Base-by-base conservation (phyloP, 2,329 filamentous ascomycete species). In the Arthrobotrys megalospora region DNA sequence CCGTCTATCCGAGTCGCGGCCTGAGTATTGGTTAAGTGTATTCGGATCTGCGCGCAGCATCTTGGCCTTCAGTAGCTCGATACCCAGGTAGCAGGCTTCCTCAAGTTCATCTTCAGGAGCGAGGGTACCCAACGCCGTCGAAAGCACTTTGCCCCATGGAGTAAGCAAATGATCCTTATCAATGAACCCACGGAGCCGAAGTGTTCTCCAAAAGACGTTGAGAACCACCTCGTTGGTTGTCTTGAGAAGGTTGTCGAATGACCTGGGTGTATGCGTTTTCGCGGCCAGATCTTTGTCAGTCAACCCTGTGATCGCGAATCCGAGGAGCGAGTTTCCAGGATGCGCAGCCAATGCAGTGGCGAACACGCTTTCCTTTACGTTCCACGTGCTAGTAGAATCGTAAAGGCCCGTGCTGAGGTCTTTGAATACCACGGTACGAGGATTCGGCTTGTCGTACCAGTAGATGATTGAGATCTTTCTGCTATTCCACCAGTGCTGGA, bases 141-240 rank as follows among this genome's bases (percentile, higher is more conserved):
- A 90, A 45, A 98, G 87, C 19, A 93, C 93, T 81, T 91, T 90
- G 14, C 95, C 96, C 93, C 94, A 97, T 7, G 87, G 85, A 7
- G 94, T 97, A 78, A 97, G 87, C 76, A 91, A 89, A 84, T 98
- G 95, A 58, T 89, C 87, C 63, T 90, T 88, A 81, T 96, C 90
- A 55, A 97, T 88, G 82, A 97, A 99, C 24, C 91, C 94, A 76
- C 94, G 90, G 60, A 98, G 87, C 83, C 97, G 93, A 21, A 99
- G 87, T 84, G 97, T 96, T 69, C 94, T 90, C 92, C 93, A 97
- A 75, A 95, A 88, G 6, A 91, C 89, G 81, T 97, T 93, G 16
- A 93, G 86, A 24, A 88, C 86, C 68, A 95, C 88, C 82, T 96
- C 92, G 14, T 91, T 88, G 80, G 91, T 89, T n/a, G 91, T 89